phyloP scores from a whole-genome alignment of 257 asterid genomes.

The Dorcoceras hygrometricum region DNA sequence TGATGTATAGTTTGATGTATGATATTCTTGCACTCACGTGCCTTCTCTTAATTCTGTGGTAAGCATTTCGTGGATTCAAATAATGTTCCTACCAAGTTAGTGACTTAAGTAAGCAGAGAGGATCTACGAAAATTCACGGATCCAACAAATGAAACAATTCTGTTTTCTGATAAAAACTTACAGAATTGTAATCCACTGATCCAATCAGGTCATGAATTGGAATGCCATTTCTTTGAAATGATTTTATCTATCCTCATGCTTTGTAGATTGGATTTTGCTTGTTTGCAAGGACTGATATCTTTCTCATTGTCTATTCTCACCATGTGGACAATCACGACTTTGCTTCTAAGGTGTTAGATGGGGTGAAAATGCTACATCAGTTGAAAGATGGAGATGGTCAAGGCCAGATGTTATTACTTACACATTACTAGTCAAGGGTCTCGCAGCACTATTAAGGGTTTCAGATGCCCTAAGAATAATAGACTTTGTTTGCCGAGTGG shows the following conservation, averaged over 20 bases:
- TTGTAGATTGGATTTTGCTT: conserved; percentile 9
- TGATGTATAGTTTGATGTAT: conserved; percentile 1
- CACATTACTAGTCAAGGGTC: conserved; percentile 60
- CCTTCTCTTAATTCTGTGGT: neutral
- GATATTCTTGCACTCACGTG: neutral
- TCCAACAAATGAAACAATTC: neutral
- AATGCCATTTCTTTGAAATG: neutral
- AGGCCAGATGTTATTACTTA: conserved; percentile 79
- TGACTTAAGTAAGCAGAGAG: conserved; percentile 3
- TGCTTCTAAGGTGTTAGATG: conserved; percentile 32
- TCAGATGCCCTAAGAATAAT: conserved; percentile 77
- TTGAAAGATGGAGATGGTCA: conserved; percentile 85
- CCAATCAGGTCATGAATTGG: neutral
- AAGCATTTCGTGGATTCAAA: neutral
- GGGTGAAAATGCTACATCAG: conserved; percentile 39
- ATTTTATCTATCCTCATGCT: neutral
- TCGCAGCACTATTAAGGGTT: conserved; percentile 70
- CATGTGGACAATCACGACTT: conserved; percentile 19
- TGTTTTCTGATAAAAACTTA: neutral
- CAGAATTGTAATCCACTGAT: neutral
- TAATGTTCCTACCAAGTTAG: conserved; percentile 6
- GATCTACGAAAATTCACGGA: neutral
- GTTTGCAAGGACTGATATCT: conserved; percentile 6
- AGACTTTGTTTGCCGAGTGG: conserved; percentile 75
- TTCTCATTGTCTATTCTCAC: conserved; percentile 1